Percentiles rank a stretch among this genome's conserved stretches.
Conservation (phyloP, 129 eudicot species). For the Escallonia herrerae region DNA sequence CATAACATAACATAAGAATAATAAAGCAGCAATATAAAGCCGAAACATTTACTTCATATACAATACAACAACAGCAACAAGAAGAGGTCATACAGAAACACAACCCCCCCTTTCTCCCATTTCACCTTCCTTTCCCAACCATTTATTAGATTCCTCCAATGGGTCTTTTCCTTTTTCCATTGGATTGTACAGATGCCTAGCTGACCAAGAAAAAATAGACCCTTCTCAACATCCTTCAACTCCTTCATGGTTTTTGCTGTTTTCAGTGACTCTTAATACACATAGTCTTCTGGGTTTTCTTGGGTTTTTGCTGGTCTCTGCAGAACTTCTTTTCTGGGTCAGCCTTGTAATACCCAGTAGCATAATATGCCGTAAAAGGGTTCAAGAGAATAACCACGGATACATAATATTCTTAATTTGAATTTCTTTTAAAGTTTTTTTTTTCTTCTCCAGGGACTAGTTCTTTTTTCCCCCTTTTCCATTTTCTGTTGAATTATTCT, state of each 20-base stretch:
- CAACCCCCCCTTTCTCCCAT: slow-evolving; percentile 50
- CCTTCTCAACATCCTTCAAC: slow-evolving; percentile 28
- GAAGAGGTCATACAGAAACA: slow-evolving; percentile 59
- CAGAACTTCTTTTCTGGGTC: background rate
- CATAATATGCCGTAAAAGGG: slow-evolving; percentile 20
- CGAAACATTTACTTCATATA: slow-evolving; percentile 68
- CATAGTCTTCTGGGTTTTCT: slow-evolving; percentile 38
- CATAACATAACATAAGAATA: slow-evolving; percentile 15
- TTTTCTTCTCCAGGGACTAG: slow-evolving; percentile 20
- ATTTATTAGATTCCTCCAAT: slow-evolving; percentile 72
- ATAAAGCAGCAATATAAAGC: slow-evolving; percentile 38
- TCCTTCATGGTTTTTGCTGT: slow-evolving; percentile 14
- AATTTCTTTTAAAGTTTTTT: slow-evolving; percentile 19
- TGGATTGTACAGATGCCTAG: slow-evolving; percentile 40
- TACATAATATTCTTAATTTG: slow-evolving; percentile 15
- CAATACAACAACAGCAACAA: slow-evolving; percentile 52
- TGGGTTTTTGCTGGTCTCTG: slow-evolving; percentile 34
- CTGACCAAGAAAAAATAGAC: slow-evolving; percentile 21
- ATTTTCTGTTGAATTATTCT: slow-evolving; percentile 15
- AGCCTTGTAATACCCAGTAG: slow-evolving; percentile 32
- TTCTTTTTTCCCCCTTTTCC: slow-evolving; percentile 16
- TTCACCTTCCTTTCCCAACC: slow-evolving; percentile 73
- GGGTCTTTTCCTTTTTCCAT: slow-evolving; percentile 40
- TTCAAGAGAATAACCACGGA: slow-evolving; percentile 22
- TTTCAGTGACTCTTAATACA: slow-evolving; percentile 24